Evolutionary conservation across 352 stramenopile species (phyloP), one percentile per base, ranked within the genome.

Genomic region (Pythium diclinum): DNA sequence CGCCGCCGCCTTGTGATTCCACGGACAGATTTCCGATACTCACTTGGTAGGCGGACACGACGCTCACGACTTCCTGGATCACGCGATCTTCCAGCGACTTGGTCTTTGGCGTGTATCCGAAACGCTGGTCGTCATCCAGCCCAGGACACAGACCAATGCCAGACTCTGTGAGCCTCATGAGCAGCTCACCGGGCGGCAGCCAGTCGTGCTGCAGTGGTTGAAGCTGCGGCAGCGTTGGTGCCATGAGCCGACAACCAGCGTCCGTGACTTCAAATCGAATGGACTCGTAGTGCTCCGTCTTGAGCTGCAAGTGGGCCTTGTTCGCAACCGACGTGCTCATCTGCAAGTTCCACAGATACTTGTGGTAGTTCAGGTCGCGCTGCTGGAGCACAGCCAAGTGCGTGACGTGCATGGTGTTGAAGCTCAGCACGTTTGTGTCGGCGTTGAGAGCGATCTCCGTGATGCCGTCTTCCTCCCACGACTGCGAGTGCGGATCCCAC

Each of bases 391-490:
- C 71, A 1, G 85, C 85, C 17, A 91, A 65, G 40, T 91, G 79
- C 52, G 83, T 89, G 25, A 92, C 74, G n/a, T 83, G 78, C 68
- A 92, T 78, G 2, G 83, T 91, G 30, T 73, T 89, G 69, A 94
- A 92, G 55, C 61, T 86, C 23, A 94, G 67, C 4, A 74, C 68
- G 59, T 81, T 83, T 0, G 76, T 89, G 30, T 92, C 81, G 23
- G 77, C 59, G 54, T 81, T 65, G 53, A 84, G 84, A 0, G 75
- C 34, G 11, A 92, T 66, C 19, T 92, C 85, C 3, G 75, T 82
- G 56, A 94, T 77, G n/a, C 85, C 85, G 53, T 94, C 85, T 68
- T 94, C 81, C 42, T 88, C 72, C 85, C 83, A 92, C 53, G 60
- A 72, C 62, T 85, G 67, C 25, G 56, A 56, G 16, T 73, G 67